Conservation (phyloP, 768 basidiomycete genomes). For the Agrocybe praecox region DNA sequence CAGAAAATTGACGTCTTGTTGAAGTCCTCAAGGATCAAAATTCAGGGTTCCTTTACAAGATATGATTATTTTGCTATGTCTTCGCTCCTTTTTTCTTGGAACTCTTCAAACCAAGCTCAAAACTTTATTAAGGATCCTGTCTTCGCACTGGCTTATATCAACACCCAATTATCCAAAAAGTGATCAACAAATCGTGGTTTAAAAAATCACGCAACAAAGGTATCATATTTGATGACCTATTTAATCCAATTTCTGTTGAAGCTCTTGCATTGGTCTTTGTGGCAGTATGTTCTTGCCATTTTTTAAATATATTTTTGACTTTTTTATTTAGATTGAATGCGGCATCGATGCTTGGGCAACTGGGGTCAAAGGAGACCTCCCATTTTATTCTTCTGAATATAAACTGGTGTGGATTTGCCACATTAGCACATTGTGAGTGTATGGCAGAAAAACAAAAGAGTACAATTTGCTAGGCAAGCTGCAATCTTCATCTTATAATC, state of each 20-base stretch:
- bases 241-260: constrained; percentile 19
- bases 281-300: constrained; percentile 9
- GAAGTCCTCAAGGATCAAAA: constrained; percentile 20
- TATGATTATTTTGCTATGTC: constrained; percentile 1
- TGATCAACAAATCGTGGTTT: constrained; percentile 27
- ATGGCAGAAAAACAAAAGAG: background rate
- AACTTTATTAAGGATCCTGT: background rate
- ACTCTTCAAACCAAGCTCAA: too few relatives aligned
- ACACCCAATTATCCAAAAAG: constrained; percentile 22
- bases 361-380: background rate
- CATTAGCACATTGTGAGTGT: background rate
- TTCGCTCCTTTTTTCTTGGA: too few relatives aligned
- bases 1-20: constrained; percentile 17
- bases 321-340: constrained; percentile 2
- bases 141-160: constrained; percentile 22
- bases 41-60: constrained; percentile 19
- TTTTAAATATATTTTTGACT: too few relatives aligned
- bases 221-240: constrained; percentile 18
- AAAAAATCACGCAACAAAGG: constrained; percentile 25
- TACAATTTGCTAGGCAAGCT: background rate
- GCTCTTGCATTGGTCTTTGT: constrained; percentile 17
- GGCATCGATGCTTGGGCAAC: constrained; percentile 1
- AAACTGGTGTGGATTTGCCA: background rate
- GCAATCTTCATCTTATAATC: background rate
- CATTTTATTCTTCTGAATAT: constrained; percentile 1